Evolutionary conservation across 805 yeast genomes (phyloP).

Genomic region (Candida schatavii): DNA sequence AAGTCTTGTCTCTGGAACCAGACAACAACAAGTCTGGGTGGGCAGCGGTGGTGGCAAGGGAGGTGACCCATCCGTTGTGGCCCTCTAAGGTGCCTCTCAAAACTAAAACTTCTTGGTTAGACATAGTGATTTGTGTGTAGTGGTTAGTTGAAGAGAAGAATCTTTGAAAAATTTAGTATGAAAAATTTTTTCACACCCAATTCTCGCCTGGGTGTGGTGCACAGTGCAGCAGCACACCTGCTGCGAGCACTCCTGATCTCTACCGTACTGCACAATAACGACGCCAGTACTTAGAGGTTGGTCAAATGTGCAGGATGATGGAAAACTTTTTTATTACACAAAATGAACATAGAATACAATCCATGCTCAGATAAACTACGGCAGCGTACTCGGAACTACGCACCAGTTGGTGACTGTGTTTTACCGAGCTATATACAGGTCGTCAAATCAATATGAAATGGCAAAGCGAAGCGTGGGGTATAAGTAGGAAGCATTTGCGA

Average conservation of each 20-base stretch:
- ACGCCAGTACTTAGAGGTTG: too few species aligned
- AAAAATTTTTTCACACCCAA: too few species aligned
- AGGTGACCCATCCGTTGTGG: conserved; percentile 85
- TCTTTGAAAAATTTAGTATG: too few species aligned
- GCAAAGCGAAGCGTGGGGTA: too few species aligned
- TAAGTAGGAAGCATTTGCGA: too few species aligned
- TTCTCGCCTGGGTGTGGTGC: too few species aligned
- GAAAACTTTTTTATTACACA: neutral
- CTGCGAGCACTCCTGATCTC: too few species aligned
- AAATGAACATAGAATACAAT: neutral
- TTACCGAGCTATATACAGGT: conserved; percentile 26
- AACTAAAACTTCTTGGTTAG: conserved; percentile 94
- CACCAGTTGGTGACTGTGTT: conserved; percentile 32
- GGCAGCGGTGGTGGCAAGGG: conserved; percentile 96
- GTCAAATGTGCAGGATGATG: conserved; percentile 3
- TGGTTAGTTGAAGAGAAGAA: conserved; percentile 4
- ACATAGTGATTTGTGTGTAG: conserved; percentile 42
- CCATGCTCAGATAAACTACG: conserved; percentile 25
- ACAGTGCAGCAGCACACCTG: too few species aligned
- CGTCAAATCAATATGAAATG: too few species aligned
- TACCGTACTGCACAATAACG: too few species aligned
- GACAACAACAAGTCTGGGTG: conserved; percentile 98
- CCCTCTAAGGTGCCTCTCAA: conserved; percentile 99
- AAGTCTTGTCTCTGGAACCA: conserved; percentile 98
- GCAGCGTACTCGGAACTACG: conserved; percentile 38